phyloP scores from a whole-genome alignment of 2,329 filamentous ascomycete species.

The Albophoma yamanashiensis region DNA sequence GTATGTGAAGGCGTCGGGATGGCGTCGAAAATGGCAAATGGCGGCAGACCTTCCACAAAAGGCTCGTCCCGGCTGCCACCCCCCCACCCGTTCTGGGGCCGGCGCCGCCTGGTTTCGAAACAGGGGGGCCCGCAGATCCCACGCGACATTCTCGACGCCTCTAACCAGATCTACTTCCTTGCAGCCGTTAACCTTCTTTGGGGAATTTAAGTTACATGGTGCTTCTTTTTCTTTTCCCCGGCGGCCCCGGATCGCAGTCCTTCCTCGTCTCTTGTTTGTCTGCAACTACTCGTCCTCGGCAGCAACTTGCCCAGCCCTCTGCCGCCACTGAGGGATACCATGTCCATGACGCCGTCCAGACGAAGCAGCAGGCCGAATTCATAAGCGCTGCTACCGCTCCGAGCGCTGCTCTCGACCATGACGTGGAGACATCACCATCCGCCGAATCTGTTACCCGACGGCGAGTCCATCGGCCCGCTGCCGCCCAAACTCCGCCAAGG shows the following conservation, averaged over 20 bases:
- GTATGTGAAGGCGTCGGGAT: background rate
- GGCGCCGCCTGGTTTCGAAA: background rate
- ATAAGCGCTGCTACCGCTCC: background rate
- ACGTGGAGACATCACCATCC: constrained; percentile 6
- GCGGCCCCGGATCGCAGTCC: background rate
- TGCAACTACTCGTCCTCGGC: background rate
- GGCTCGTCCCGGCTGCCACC: background rate
- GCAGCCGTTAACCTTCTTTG: background rate
- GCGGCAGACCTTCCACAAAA: background rate
- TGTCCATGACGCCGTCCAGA: background rate
- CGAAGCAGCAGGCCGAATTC: background rate
- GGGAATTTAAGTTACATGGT: background rate
- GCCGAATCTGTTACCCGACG: constrained; percentile 6
- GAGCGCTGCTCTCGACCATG: constrained; percentile 7
- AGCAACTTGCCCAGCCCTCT: background rate
- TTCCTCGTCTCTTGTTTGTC: background rate
- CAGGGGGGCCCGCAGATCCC: background rate
- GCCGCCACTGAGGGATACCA: background rate
- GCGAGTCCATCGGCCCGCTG: constrained; percentile 15
- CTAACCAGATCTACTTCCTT: background rate
- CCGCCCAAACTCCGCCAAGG: constrained; percentile 11
- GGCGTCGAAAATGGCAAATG: background rate
- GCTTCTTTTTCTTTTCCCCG: background rate
- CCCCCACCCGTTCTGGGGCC: background rate
- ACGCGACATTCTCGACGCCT: background rate